Base-by-base conservation (phyloP, 176 grass and related monocot species). In the Stipa capillata region DNA sequence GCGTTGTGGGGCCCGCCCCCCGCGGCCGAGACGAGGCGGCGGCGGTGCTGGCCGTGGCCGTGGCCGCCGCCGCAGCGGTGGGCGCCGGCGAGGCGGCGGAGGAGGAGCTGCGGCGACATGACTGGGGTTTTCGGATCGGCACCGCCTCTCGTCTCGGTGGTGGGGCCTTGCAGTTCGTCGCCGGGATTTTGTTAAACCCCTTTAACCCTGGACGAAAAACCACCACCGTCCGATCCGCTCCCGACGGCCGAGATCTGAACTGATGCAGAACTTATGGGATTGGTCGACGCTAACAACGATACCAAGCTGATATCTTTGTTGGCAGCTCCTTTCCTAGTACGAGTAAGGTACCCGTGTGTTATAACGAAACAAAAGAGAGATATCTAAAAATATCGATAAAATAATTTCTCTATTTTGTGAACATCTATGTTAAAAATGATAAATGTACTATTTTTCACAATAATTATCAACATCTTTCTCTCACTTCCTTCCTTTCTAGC, bases 31-130 rank as follows among this genome's bases (percentile, higher is more conserved):
- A 60, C 44, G 73, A 88, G 72, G 78, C 13, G 33, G 71, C 68
- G 69, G 51, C 7, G 45, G 15, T 43, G n/a, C n/a, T n/a, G 29
- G 23, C 44, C 32, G 42, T 17, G 55, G n/a, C 12, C 4, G 20
- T 74, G 60, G n/a, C n/a, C n/a, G 31, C 16, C 29, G 44, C 24
- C 41, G 52, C 17, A 7, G 34, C 28, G 63, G 31, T 7, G 59
- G 17, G 68, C 52, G 24, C 35, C 40, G 2, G 78, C n/a, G 65
- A 89, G 0, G 52, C 79, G 79, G 71, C 41, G 79, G 43, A 45
- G 21, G 75, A 85, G 74, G 76, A 75, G 45, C 51, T 70, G 81
- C 8, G 83, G 77, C 8, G 76, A 78, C 91, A 94, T 94, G 68
- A 78, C 49, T 13, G 65, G 41, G 7, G 49, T n/a, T 28, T 29